Base-by-base conservation (phyloP, 164 flowering plant species). In the Kalanchoe fedtschenkoi region DNA sequence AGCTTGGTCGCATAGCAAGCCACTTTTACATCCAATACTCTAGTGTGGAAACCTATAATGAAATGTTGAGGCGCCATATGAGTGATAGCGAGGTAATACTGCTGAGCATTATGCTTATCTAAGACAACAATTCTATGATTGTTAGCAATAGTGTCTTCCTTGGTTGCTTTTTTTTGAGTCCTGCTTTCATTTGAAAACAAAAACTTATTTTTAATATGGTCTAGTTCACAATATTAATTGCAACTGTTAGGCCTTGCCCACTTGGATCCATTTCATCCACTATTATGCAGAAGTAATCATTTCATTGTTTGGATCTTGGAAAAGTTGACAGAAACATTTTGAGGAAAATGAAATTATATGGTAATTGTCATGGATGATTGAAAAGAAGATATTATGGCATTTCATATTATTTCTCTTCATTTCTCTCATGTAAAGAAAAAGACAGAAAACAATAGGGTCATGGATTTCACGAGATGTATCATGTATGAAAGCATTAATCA, bases 1-100 rank as follows among this genome's bases (percentile, higher is more conserved):
- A 95, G 77, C 96, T 95, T 59, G 99, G 99, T 42, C 99, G 99
- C 28, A 89, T 95, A 79, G 96, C 99, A 38, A 95, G 99, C 69
- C 99, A 95, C 73, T 95, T 82, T 71, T 95, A 95, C 71, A 91
- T 95, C 68, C 99, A 89, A 30, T 95, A 91, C 71, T 81, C 96
- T 17, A 95, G 95, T 79, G 97, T 95, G 65, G 96, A 95, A 75
- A 95, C 95, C 14, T 95, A 95, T 76, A 95, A 95, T 70, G 99
- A 95, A 74, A 84, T 85, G 96, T 72, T 95, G 72, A 81, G 75
- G 68, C 96, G 81, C 55, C 96, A 89, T 68, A 91, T 95, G 99
- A 95, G 70, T 80, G 99, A 95, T 22, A 81, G 83, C 68, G 99
- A 95, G 99, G 99, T 95, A 60, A 34, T 58, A n/a, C 16, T 58